These are phyloP conservation scores for Sequoia sempervirens DNA, from an alignment of 75 land plant species.

Conservation along the genomic window DNA sequence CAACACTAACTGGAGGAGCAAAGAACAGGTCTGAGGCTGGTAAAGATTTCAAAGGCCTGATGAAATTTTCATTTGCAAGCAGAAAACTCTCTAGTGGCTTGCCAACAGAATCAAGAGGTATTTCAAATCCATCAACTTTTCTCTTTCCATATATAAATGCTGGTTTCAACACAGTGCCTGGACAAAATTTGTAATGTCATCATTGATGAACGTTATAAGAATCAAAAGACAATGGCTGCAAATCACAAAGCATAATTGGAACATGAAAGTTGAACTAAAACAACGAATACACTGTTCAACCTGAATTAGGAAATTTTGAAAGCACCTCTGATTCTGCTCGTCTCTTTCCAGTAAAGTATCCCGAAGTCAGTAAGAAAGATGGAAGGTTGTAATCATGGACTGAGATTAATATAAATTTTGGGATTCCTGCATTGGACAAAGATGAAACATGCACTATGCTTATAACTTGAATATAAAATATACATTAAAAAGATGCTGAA, in stretches of 20 bases:
- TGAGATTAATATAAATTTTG: constrained; percentile 84
- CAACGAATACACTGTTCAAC: constrained; percentile 22
- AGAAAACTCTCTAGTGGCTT: constrained; percentile 82
- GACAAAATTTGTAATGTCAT: neutral
- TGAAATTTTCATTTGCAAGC: constrained; percentile 52
- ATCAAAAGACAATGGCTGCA: neutral
- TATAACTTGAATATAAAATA: neutral
- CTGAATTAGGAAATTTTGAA: constrained; percentile 71
- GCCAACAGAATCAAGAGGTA: constrained; percentile 82
- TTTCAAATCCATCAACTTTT: constrained; percentile 72
- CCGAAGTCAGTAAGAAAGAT: constrained; percentile 53
- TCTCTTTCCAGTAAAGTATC: constrained; percentile 92
- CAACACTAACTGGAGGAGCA: constrained; percentile 88
- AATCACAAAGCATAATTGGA: neutral
- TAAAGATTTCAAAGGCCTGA: constrained; percentile 60
- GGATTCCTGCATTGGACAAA: constrained; percentile 52
- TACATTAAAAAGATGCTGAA: neutral
- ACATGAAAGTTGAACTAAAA: neutral
- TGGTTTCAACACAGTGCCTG: constrained; percentile 89
- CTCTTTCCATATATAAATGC: constrained; percentile 96
- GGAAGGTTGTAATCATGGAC: constrained; percentile 99
- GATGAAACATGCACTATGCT: neutral
- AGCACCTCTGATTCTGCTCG: constrained; percentile 91
- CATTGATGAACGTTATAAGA: neutral
- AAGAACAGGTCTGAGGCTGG: constrained; percentile 94